Percentiles rank a stretch among this genome's conserved stretches.
These are phyloP conservation scores for Aspergillus ruber DNA, from an alignment of 2,329 filamentous ascomycete species.

Conservation along the genomic window DNA sequence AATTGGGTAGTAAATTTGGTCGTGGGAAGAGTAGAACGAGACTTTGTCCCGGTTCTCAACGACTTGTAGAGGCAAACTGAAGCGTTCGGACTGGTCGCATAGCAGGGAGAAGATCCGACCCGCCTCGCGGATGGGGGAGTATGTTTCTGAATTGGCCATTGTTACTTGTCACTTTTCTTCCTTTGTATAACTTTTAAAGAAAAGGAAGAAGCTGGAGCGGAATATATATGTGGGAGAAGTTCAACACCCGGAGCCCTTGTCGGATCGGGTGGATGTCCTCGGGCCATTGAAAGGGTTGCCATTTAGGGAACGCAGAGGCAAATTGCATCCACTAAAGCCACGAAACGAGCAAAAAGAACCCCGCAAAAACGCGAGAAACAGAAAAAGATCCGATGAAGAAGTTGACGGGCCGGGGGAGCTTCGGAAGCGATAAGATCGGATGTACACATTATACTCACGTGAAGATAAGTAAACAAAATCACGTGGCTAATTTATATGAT, in stretches of 20 bases:
- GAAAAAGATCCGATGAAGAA: constrained; percentile 4
- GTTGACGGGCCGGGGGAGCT: constrained; percentile 1
- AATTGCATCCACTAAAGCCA: not conserved
- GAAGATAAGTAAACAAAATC: not conserved
- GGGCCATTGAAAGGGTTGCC: not conserved
- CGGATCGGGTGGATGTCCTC: not conserved
- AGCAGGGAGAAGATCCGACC: constrained; percentile 32
- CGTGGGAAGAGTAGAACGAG: constrained; percentile 30
- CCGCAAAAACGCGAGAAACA: constrained; percentile 1
- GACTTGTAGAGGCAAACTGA: constrained; percentile 27
- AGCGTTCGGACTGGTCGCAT: constrained; percentile 28
- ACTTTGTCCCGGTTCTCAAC: constrained; percentile 26
- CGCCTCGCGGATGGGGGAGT: constrained; percentile 31
- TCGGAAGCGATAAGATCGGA: constrained; percentile 14
- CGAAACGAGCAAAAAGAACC: constrained; percentile 1
- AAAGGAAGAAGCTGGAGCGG: too few relatives aligned
- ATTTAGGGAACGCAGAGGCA: constrained; percentile 1
- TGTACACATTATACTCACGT: not conserved
- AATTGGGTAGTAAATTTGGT: constrained; percentile 36
- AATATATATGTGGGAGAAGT: too few relatives aligned
- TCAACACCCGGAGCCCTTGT: not conserved
- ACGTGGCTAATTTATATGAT: not conserved
- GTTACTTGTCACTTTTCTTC: not conserved
- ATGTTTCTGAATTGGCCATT: constrained; percentile 5
- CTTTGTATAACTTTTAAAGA: not conserved